Evolutionary conservation across 495 filamentous ascomycete genomes (phyloP).

Genomic region (Penicillium psychrofluorescens): DNA sequence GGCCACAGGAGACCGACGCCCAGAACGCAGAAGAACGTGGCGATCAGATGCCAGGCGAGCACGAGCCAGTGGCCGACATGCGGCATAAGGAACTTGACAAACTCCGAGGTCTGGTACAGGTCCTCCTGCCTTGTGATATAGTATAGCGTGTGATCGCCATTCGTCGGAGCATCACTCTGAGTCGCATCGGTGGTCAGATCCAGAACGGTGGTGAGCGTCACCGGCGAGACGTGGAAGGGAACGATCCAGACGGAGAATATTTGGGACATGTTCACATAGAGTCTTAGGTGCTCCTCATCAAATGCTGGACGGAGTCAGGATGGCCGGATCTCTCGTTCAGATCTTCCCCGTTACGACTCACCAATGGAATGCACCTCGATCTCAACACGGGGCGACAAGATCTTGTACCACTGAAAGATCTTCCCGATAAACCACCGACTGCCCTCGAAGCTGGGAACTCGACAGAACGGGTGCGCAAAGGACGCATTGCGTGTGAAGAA

Average conservation of each 20-base stretch:
- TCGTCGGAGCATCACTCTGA: constrained; percentile 13
- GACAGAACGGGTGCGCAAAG: constrained; percentile 78
- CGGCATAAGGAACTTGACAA: constrained; percentile 57
- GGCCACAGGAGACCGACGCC: constrained; percentile 47
- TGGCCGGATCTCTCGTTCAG: background rate
- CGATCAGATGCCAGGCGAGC: constrained; percentile 51
- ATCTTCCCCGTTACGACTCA: constrained; percentile 20
- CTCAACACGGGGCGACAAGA: constrained; percentile 67
- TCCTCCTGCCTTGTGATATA: constrained; percentile 73
- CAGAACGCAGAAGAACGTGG: constrained; percentile 54
- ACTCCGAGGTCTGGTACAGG: constrained; percentile 73
- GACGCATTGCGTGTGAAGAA: constrained; percentile 64
- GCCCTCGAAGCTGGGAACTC: constrained; percentile 51
- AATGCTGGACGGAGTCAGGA: constrained; percentile 43
- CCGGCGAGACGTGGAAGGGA: constrained; percentile 61
- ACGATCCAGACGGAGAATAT: constrained; percentile 70
- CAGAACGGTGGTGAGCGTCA: constrained; percentile 67
- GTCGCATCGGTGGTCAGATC: constrained; percentile 37
- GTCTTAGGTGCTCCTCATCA: constrained; percentile 52
- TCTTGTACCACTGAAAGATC: constrained; percentile 83
- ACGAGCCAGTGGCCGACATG: constrained; percentile 38
- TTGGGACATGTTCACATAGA: constrained; percentile 67
- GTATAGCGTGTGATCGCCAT: constrained; percentile 37
- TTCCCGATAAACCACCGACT: constrained; percentile 54
- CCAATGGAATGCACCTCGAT: constrained; percentile 62